Base-by-base conservation (phyloP, 202 grass and related monocot species). In the Zizania palustris region DNA sequence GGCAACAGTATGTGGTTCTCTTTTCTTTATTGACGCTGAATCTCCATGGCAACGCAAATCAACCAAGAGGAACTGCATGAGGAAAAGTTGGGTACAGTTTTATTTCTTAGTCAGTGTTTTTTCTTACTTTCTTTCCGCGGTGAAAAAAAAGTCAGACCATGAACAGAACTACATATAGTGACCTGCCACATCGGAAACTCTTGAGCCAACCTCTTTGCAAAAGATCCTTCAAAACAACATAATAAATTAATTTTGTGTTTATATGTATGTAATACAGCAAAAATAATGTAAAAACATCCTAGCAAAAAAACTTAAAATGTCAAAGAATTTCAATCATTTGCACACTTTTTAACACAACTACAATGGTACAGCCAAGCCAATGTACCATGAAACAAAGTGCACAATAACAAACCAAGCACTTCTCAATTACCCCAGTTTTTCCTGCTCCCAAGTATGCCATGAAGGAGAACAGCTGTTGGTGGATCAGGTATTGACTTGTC, bases 161-260 rank as follows among this genome's bases (percentile, higher is more conserved):
- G 46, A 78, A 44, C 50, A 77, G 62, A 84, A 43, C 7, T 41
- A 54, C 67, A 56, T 45, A 35, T 58, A 77, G 33, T 38, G 72
- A 92, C 91, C 95, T 98, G 95, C 95, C 95, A 98, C 95, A 92
- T 92, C 4, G 95, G 95, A 71, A 98, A 98, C 88, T 98, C 91
- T 81, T 94, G 87, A 84, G 91, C 91, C 77, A 98, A 82, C 69
- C 91, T 95, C 82, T 88, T 92, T 11, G 91, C 85, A 81, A 98
- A 95, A 72, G 95, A 92, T 48, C 95, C 91, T 98, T 82, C 34
- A 35, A 28, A 49, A 1, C 13, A 83, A 75, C 33, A 65, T 49
- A 49, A 5, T 38, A 36, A 49, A 55, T 89, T 51, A 82, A 37
- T 69, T 69, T 69, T 82, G 7, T 34, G 37, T 58, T 5, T 59